Evolutionary conservation across 495 filamentous ascomycete genomes (phyloP).

Genomic region (Bathelium albidoporum): DNA sequence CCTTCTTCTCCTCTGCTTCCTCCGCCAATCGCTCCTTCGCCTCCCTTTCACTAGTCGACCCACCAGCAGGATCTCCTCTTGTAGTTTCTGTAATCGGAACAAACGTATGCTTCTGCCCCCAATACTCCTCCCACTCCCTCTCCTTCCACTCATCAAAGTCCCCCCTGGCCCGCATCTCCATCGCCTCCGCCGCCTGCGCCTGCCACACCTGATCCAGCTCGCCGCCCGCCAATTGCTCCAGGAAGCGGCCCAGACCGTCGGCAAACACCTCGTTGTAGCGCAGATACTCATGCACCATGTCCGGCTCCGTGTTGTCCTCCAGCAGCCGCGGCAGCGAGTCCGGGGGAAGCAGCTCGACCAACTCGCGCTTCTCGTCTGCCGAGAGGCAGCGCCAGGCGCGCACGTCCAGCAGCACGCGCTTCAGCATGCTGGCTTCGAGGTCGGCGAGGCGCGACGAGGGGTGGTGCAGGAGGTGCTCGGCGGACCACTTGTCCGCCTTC

Average conservation of each 20-base stretch:
- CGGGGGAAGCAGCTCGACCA: neutral
- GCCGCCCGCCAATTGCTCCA: conserved; percentile 51
- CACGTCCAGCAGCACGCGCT: conserved; percentile 16
- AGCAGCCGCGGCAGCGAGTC: conserved; percentile 3
- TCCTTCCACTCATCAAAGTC: conserved; percentile 61
- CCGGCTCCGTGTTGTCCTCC: conserved; percentile 34
- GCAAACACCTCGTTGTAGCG: conserved; percentile 38
- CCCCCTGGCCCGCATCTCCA: conserved; percentile 52
- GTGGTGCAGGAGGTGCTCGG: conserved; percentile 11
- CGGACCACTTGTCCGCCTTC: conserved; percentile 1
- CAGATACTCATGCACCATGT: conserved; percentile 34
- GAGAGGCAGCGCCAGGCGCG: conserved; percentile 16
- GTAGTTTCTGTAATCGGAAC: neutral
- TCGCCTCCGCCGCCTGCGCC: conserved; percentile 50
- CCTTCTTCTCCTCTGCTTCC: conserved; percentile 1
- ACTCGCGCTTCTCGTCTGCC: neutral
- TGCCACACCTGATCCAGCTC: conserved; percentile 58
- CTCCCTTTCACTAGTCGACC: no score
- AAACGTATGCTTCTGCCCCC: conserved; percentile 45
- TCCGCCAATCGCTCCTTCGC: neutral
- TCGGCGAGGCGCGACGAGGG: conserved; percentile 9
- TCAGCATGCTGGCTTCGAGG: conserved; percentile 9
- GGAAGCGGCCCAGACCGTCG: conserved; percentile 48
- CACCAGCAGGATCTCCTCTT: neutral
- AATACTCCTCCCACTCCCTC: conserved; percentile 55